Conservation (phyloP, 2,329 filamentous ascomycete species). For the Cladosporium colombiae region DNA sequence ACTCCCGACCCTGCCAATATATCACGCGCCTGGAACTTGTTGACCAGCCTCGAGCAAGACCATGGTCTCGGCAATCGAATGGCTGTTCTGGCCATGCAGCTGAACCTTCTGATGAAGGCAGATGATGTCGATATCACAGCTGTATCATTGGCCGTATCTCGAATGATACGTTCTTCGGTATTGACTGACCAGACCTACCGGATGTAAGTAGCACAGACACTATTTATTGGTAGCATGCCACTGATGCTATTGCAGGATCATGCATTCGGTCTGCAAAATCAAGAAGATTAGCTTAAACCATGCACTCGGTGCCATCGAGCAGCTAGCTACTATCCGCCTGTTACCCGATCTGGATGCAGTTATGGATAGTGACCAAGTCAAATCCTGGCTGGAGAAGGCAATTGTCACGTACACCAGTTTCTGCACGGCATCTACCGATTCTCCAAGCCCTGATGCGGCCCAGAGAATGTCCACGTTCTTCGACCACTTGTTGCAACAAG, state of each 20-base stretch:
- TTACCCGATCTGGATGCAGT: slow-evolving; percentile 42
- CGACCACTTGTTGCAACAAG: slow-evolving; percentile 49
- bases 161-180: slow-evolving; percentile 62
- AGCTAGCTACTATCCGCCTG: slow-evolving; percentile 63
- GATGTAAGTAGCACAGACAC: slow-evolving; percentile 40
- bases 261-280: slow-evolving; percentile 68
- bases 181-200: slow-evolving; percentile 66
- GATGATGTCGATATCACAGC: slow-evolving; percentile 39
- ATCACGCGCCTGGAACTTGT: slow-evolving; percentile 57
- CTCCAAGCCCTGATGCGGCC: neutral
- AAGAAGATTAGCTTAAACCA: slow-evolving; percentile 45
- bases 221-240: neutral
- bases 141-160: slow-evolving; percentile 55
- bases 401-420: slow-evolving; percentile 58
- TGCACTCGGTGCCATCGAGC: slow-evolving; percentile 57
- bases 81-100: slow-evolving; percentile 65
- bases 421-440: neutral
- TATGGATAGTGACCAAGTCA: slow-evolving; percentile 11
- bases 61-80: slow-evolving; percentile 60
- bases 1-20: slow-evolving; percentile 48
- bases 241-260: slow-evolving; percentile 44
- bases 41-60: slow-evolving; percentile 65
- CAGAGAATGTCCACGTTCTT: slow-evolving; percentile 30
- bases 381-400: slow-evolving; percentile 67
- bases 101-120: slow-evolving; percentile 64